Evolutionary conservation across 176 grass and related monocot species (phyloP), one percentile per base, ranked within the genome.

Genomic region (Oryza meyeriana): DNA sequence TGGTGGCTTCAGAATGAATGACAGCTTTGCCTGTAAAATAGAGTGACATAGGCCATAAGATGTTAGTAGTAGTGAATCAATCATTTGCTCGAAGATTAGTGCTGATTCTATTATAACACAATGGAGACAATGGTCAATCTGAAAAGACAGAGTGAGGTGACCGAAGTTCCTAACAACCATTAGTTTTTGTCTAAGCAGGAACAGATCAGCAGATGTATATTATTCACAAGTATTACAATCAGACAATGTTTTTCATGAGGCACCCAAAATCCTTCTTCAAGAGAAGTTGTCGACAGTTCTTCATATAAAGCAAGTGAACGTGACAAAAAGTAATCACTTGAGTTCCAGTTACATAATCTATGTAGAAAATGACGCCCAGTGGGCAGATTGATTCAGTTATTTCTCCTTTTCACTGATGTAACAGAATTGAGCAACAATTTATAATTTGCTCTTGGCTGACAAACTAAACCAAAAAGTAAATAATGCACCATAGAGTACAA

Each of bases 11-110:
- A 74, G 93, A 99, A 79, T 99, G 96, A 86, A 95, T 40, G 12
- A 99, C 91, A 48, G 75, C 89, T 88, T 95, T 99, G 32, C 96
- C 96, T 99, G 81, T 62, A 55, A 77, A 47, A 88, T 59, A 79
- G 12, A 68, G n/a, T 32, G 41, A n/a, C 36, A 66, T 36, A 70
- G n/a, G 67, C 5, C 25, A 66, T 71, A 81, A 36, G 35, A 41
- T 12, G 39, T 10, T 42, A 3, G 10, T 58, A 48, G n/a, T 18
- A 69, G 48, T 8, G 68, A 11, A 45, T 80, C 31, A 50, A 48
- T 14, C 39, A 66, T 74, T 74, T 48, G 1, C 40, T 71, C 17
- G 64, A 61, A 9, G 33, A 65, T 71, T 32, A 10, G 24, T 31
- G 2, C 40, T 50, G 39, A 18, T 42, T 16, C 34, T 28, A 79